A percentile compares a stretch with the other conserved stretches of the same genome.
phyloP scores from a whole-genome alignment of 176 grass and related monocot genomes.

The Leersia perrieri region DNA sequence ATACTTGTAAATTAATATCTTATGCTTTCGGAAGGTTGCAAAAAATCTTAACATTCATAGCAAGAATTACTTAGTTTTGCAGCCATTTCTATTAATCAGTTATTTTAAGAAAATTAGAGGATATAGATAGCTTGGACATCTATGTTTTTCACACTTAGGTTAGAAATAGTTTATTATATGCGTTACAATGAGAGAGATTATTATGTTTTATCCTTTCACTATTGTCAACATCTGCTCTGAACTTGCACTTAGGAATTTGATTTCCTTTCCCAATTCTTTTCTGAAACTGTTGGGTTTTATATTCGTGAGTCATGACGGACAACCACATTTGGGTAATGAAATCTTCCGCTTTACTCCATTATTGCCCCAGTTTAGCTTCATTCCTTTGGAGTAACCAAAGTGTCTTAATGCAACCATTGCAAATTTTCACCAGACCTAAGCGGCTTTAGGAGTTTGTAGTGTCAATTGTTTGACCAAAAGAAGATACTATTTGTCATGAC shows the following conservation, averaged over 20 bases:
- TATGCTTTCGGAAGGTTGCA: not conserved
- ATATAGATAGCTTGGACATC: not conserved
- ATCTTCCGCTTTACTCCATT: not conserved
- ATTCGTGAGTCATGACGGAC: not conserved
- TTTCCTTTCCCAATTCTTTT: too few relatives aligned
- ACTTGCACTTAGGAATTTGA: not conserved
- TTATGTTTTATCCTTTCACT: not conserved
- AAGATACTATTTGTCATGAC: not conserved
- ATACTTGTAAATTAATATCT: not conserved
- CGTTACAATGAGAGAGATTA: not conserved
- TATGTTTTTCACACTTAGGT: not conserved
- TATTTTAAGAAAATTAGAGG: not conserved
- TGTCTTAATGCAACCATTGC: conserved; percentile 10
- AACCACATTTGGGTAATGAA: not conserved
- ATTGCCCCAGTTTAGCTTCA: not conserved
- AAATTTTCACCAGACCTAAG: not conserved
- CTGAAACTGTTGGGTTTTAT: not conserved
- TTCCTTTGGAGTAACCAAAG: not conserved
- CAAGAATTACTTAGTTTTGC: not conserved
- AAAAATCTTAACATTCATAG: not conserved
- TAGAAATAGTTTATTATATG: not conserved
- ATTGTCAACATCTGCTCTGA: not conserved
- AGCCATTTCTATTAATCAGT: not conserved
- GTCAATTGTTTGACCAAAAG: not conserved
- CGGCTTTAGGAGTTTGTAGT: not conserved